These are phyloP conservation scores for Xerophyta viscosa DNA, from an alignment of 106 monocot genomes.

Conservation along the genomic window DNA sequence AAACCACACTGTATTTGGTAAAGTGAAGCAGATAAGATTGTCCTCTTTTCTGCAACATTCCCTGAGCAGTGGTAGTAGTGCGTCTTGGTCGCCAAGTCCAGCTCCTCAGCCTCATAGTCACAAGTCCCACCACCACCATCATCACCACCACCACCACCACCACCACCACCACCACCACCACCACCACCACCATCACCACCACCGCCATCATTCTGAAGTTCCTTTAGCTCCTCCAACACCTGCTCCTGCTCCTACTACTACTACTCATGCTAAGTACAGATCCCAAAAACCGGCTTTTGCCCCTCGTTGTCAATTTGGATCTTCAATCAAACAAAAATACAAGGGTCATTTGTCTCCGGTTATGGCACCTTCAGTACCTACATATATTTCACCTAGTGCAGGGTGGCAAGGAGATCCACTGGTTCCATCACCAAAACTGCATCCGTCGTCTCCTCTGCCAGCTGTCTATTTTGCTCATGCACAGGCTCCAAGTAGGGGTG, in stretches of 20 bases:
- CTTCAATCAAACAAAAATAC: conserved; percentile 18
- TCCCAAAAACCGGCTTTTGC: conserved; percentile 8
- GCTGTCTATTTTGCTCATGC: conserved; percentile 46
- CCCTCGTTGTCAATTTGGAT: conserved; percentile 13
- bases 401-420: conserved; percentile 18
- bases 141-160: conserved; percentile 51
- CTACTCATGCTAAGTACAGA: too few relatives aligned
- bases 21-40: conserved; percentile 86
- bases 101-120: conserved; percentile 36
- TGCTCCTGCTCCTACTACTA: conserved; percentile 27
- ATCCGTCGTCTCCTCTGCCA: conserved; percentile 31
- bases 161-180: too few relatives aligned
- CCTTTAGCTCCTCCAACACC: too few relatives aligned
- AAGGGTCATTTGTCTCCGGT: not conserved
- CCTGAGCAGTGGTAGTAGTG: conserved; percentile 29
- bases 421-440: conserved; percentile 14
- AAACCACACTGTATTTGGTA: conserved; percentile 90
- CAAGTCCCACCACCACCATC: conserved; percentile 35
- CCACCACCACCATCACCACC: too few relatives aligned
- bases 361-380: conserved; percentile 20
- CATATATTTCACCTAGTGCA: conserved; percentile 8
- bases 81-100: conserved; percentile 42
- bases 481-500: conserved; percentile 52
- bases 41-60: conserved; percentile 83
- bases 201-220: conserved; percentile 32